Percentiles rank a stretch among this genome's conserved stretches.
These are phyloP conservation scores for Globisporangium camurandrum DNA, from an alignment of 352 stramenopile species.

Conservation along the genomic window DNA sequence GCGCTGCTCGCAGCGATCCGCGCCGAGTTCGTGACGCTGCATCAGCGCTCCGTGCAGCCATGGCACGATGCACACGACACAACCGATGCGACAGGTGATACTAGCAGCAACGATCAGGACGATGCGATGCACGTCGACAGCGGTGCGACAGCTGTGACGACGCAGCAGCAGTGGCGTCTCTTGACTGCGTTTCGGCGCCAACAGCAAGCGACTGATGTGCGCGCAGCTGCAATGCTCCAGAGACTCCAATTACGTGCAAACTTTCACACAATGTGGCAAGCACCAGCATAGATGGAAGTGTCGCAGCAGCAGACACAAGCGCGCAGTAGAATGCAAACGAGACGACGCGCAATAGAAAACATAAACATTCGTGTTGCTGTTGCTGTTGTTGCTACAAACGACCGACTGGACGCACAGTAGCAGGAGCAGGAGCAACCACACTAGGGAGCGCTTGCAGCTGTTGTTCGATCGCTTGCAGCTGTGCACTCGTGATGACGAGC, in stretches of 20 bases:
- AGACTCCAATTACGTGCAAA: conserved; percentile 32
- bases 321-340: no score
- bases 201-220: conserved; percentile 15
- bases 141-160: background rate
- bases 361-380: no score
- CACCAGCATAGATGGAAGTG: no score
- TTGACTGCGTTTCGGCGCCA: conserved; percentile 25
- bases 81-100: background rate
- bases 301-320: no score
- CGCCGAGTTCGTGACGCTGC: conserved; percentile 20
- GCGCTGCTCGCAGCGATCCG: conserved; percentile 23
- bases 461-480: conserved; percentile 27
- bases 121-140: conserved; percentile 4
- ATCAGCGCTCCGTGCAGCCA: conserved; percentile 9
- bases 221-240: conserved; percentile 5
- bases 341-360: no score
- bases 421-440: no score
- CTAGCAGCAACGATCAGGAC: background rate
- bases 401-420: no score
- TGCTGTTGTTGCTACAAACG: no score
- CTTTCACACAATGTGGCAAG: conserved; percentile 38
- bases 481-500: conserved; percentile 32
- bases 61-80: background rate
- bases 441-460: conserved; percentile 13
- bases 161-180: conserved; percentile 14